Percentiles rank a stretch among this genome's conserved stretches.
Conservation (phyloP, 2,329 filamentous ascomycete genomes). For the Colletotrichum neosansevieriae region DNA sequence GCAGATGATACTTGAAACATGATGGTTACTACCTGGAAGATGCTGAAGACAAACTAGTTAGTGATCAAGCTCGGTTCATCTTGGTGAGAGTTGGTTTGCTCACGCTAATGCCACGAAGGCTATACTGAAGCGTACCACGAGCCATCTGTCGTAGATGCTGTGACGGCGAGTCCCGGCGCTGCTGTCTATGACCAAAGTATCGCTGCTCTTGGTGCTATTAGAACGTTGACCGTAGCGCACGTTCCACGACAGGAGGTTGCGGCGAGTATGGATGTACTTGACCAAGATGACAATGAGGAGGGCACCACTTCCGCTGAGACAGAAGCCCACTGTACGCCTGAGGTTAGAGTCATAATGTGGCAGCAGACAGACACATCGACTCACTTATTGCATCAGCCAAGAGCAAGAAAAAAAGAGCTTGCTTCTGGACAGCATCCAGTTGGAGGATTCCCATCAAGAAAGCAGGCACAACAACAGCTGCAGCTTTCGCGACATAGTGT, state of each 20-base stretch:
- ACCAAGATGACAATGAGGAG: constrained; percentile 54
- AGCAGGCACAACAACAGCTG: constrained; percentile 52
- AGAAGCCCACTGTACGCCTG: constrained; percentile 51
- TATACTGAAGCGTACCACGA: constrained; percentile 58
- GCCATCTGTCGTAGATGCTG: constrained; percentile 59
- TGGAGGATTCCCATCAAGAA: constrained; percentile 51
- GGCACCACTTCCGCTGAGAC: constrained; percentile 51
- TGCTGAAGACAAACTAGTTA: constrained; percentile 39
- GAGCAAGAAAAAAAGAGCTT: constrained; percentile 48
- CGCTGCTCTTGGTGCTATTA: constrained; percentile 30
- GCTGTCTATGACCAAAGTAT: constrained; percentile 30
- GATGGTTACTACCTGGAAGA: constrained; percentile 55
- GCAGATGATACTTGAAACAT: constrained; percentile 51
- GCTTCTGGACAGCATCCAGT: constrained; percentile 45
- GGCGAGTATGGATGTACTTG: constrained; percentile 55
- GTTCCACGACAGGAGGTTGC: constrained; percentile 48
- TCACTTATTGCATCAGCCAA: constrained; percentile 54
- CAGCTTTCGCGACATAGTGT: constrained; percentile 48
- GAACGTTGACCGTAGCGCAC: constrained; percentile 48
- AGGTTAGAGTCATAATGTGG: background rate
- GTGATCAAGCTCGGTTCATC: background rate
- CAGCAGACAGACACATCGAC: constrained; percentile 31
- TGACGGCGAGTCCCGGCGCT: constrained; percentile 31
- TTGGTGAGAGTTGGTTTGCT: constrained; percentile 28
- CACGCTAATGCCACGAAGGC: constrained; percentile 56